Evolutionary conservation across 495 filamentous ascomycete genomes (phyloP).

Genomic region (Aspergillus indologenus): DNA sequence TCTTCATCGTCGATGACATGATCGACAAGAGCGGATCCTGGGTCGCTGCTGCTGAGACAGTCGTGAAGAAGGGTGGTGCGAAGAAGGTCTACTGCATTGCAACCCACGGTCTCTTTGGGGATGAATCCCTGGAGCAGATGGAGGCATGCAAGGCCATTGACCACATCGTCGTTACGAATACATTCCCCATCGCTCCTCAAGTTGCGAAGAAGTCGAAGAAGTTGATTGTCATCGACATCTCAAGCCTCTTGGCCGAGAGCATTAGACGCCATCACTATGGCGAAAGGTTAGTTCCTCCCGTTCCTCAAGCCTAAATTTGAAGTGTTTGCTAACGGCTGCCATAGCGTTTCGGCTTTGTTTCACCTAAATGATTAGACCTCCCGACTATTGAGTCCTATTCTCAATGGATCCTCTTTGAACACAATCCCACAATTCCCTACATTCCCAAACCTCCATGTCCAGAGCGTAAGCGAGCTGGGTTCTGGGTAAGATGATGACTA

Average conservation of each 20-base stretch:
- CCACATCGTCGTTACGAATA: slow-evolving; percentile 91
- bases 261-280: slow-evolving; percentile 95
- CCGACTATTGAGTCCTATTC: neutral
- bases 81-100: slow-evolving; percentile 97
- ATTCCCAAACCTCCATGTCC: slow-evolving; percentile 10
- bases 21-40: slow-evolving; percentile 95
- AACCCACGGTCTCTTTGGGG: slow-evolving; percentile 91
- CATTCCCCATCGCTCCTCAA: slow-evolving; percentile 80
- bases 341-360: slow-evolving; percentile 80
- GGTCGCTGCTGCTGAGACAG: slow-evolving; percentile 98
- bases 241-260: slow-evolving; percentile 81
- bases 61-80: slow-evolving; percentile 86
- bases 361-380: slow-evolving; percentile 51
- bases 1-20: slow-evolving; percentile 97
- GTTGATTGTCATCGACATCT: slow-evolving; percentile 83
- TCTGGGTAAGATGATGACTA: slow-evolving; percentile 23
- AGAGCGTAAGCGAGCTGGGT: slow-evolving; percentile 5
- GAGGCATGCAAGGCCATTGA: slow-evolving; percentile 90
- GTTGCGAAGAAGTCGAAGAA: slow-evolving; percentile 71
- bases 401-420: neutral
- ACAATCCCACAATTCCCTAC: neutral
- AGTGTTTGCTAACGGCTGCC: slow-evolving; percentile 26
- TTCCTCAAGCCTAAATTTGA: neutral
- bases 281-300: slow-evolving; percentile 49
- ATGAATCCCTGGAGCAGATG: slow-evolving; percentile 85